phyloP scores from a whole-genome alignment of 164 flowering plant species.

The Liquidambar formosana region DNA sequence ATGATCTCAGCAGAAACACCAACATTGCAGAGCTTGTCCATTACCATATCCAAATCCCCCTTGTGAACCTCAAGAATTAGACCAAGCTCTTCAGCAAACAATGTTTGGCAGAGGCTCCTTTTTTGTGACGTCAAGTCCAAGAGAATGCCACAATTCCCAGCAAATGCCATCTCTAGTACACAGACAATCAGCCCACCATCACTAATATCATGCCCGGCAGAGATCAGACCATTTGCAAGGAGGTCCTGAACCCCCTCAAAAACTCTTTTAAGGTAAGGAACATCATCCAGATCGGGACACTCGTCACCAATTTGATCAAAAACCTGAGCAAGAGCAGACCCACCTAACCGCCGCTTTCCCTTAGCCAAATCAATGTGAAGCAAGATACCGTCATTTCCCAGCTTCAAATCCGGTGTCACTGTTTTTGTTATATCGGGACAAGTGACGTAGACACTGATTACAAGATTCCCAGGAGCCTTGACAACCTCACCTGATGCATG shows the following conservation, averaged over 20 bases:
- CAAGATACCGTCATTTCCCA: slow-evolving; percentile 74
- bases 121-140: slow-evolving; percentile 59
- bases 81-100: slow-evolving; percentile 95
- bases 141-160: slow-evolving; percentile 81
- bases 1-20: slow-evolving; percentile 60
- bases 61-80: slow-evolving; percentile 77
- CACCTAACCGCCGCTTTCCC: slow-evolving; percentile 88
- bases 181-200: slow-evolving; percentile 84
- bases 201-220: slow-evolving; percentile 95
- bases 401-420: slow-evolving; percentile 92
- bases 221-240: slow-evolving; percentile 60
- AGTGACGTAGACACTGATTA: slow-evolving; percentile 83
- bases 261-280: slow-evolving; percentile 64
- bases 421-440: slow-evolving; percentile 93
- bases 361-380: slow-evolving; percentile 84
- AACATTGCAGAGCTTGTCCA: slow-evolving; percentile 34
- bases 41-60: slow-evolving; percentile 44
- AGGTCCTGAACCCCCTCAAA: slow-evolving; percentile 75
- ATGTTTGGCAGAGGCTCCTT: slow-evolving; percentile 50
- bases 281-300: slow-evolving; percentile 90
- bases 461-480: slow-evolving; percentile 95
- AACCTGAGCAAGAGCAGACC: slow-evolving; percentile 92
- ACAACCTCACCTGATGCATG: slow-evolving; percentile 79
- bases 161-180: slow-evolving; percentile 89
- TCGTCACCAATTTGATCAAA: slow-evolving; percentile 86